A percentile compares a stretch with the other conserved stretches of the same genome.
These are phyloP conservation scores for Tolypocladium ovalisporum DNA, from an alignment of 2,329 filamentous ascomycete species.

Conservation along the genomic window DNA sequence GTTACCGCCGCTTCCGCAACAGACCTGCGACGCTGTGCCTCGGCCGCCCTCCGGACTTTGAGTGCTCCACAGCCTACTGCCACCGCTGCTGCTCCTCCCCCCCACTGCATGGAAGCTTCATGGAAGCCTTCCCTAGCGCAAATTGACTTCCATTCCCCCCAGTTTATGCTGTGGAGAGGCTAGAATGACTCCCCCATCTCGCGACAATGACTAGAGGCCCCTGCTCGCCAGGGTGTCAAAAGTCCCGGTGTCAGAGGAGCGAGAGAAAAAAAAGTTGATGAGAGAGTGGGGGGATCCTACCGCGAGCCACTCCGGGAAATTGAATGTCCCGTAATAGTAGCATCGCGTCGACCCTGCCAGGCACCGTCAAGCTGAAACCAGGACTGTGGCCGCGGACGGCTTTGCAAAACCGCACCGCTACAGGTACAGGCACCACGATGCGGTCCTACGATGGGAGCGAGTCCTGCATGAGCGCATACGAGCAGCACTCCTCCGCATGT, in stretches of 20 bases:
- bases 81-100: background rate
- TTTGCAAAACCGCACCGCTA: background rate
- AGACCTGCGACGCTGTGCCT: background rate
- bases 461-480: background rate
- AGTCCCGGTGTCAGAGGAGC: background rate
- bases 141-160: background rate
- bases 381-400: background rate
- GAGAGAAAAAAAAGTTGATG: background rate
- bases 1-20: background rate
- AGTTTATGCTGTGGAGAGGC: background rate
- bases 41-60: background rate
- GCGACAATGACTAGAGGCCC: background rate
- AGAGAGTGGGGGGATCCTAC: background rate
- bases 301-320: background rate
- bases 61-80: background rate
- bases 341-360: background rate
- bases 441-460: background rate
- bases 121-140: slow-evolving; percentile 6
- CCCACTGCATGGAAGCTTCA: slow-evolving; percentile 6
- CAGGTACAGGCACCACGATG: background rate
- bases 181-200: background rate
- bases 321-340: background rate
- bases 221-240: background rate
- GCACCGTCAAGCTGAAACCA: background rate
- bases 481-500: background rate